phyloP scores from a whole-genome alignment of 2,329 filamentous ascomycete genomes.

The Berkeleyomyces rouxiae region DNA sequence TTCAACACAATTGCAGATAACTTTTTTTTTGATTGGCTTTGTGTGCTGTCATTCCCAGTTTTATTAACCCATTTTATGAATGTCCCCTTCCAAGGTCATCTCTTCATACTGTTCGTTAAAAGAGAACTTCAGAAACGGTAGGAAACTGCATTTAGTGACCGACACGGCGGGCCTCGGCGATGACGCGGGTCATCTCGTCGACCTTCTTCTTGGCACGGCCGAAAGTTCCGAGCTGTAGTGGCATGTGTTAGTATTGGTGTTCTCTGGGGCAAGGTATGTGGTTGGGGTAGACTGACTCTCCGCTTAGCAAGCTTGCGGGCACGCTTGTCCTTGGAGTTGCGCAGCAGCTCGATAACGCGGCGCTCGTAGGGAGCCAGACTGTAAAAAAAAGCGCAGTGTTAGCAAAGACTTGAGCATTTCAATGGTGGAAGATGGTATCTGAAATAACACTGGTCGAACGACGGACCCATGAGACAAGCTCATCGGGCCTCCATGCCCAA shows the following conservation, averaged over 20 bases:
- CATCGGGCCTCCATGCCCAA: background rate
- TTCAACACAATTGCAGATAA: background rate
- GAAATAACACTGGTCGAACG: background rate
- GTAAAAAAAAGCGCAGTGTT: background rate
- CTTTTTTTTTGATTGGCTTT: conserved; percentile 12
- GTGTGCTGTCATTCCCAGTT: conserved; percentile 13
- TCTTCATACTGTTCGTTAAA: background rate
- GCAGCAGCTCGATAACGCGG: conserved; percentile 95
- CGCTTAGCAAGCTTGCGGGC: conserved; percentile 98
- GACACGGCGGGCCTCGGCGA: conserved; percentile 73
- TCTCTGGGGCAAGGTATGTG: background rate
- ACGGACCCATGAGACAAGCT: background rate
- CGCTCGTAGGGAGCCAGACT: conserved; percentile 92
- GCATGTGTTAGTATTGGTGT: conserved; percentile 16
- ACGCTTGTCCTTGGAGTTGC: conserved; percentile 99
- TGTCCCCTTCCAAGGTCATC: background rate
- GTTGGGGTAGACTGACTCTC: conserved; percentile 47
- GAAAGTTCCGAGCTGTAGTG: conserved; percentile 77
- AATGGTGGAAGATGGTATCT: background rate
- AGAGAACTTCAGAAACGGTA: background rate
- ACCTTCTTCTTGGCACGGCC: conserved; percentile 99
- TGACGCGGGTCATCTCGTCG: conserved; percentile 95
- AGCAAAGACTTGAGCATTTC: background rate
- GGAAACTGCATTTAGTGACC: conserved; percentile 33
- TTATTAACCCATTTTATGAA: conserved; percentile 7